Base-by-base conservation (phyloP, 2,329 filamentous ascomycete species). In the Neopestalotiopsis rosae region DNA sequence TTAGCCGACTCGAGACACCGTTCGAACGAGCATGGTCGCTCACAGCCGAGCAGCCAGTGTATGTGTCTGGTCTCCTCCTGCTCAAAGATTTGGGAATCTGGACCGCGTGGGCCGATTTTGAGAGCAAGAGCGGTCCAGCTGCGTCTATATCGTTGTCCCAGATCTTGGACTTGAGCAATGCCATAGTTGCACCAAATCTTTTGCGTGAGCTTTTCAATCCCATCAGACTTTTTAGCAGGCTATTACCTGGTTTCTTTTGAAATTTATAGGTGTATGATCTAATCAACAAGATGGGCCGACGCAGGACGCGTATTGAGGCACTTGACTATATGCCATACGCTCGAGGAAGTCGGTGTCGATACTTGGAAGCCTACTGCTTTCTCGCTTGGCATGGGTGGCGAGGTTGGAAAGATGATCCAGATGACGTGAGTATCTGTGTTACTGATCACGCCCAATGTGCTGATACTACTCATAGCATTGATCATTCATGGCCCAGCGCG, bases 301-400 rank as follows among this genome's bases (percentile, higher is more conserved):
- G 24, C 42, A 49, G 42, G 42, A 17, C 42, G 42, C 6, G 14
- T 49, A 17, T 49, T 49, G 42, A 12, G 42, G 14, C 42, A 49
- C 14, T 14, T 49, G 13, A n/a, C 42, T 49, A 14, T 14, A 49
- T 49, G 14, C 6, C 17, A 17, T 30, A 67, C 76, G 34, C 68
- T 78, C 14, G 65, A 71, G 28, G 75, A 79, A 71, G 69, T 71
- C 4, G 71, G 68, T 9, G 63, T 74, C 66, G 76, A 78, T 61
- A 69, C 71, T 24, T 79, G 74, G 38, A 72, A 74, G 9, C 68
- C 74, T 24, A 78, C 76, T 12, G 65, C 61, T 2, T 72, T 77
- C 62, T 76, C 75, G 1, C 73, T 75, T 5, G 70, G 74, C 1
- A 67, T 78, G 24, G 74, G 74, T 6, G 71, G 76, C 57, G 68